phyloP scores from a whole-genome alignment of 1,139 yeast genomes.

The Debaryomyces singareniensis region DNA sequence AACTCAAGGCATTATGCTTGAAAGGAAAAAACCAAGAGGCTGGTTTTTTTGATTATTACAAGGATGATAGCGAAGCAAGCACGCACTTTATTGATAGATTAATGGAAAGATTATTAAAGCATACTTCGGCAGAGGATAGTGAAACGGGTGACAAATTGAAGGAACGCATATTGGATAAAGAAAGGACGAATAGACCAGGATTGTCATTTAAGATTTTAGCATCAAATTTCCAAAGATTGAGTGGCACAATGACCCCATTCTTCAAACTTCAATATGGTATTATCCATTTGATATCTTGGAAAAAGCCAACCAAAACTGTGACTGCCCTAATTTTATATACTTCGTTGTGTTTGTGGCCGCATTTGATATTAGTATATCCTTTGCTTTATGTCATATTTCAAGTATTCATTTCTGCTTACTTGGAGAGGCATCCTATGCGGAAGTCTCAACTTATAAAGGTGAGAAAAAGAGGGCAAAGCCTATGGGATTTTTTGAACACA shows the following conservation, averaged over 20 bases:
- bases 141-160: constrained; percentile 41
- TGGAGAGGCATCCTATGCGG: constrained; percentile 60
- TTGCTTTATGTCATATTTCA: constrained; percentile 49
- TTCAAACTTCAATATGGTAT: constrained; percentile 53
- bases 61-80: constrained; percentile 2
- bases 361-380: constrained; percentile 60
- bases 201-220: constrained; percentile 45
- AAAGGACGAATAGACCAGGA: constrained; percentile 37
- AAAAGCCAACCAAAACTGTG: constrained; percentile 52
- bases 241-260: constrained; percentile 46
- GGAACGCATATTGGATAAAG: constrained; percentile 38
- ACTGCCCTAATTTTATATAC: constrained; percentile 48
- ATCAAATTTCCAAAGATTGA: constrained; percentile 46
- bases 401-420: constrained; percentile 65
- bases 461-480: constrained; percentile 49
- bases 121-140: constrained; percentile 38
- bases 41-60: constrained; percentile 5
- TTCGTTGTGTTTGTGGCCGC: constrained; percentile 63
- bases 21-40: constrained; percentile 12
- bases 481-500: constrained; percentile 45
- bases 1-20: no score
- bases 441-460: constrained; percentile 36
- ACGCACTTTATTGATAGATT: constrained; percentile 53
- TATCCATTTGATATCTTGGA: constrained; percentile 56
- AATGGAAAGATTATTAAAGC: constrained; percentile 45